Evolutionary conservation across 2,329 filamentous ascomycete species (phyloP), one percentile per base, ranked within the genome.

Genomic region (Phoma sp.): DNA sequence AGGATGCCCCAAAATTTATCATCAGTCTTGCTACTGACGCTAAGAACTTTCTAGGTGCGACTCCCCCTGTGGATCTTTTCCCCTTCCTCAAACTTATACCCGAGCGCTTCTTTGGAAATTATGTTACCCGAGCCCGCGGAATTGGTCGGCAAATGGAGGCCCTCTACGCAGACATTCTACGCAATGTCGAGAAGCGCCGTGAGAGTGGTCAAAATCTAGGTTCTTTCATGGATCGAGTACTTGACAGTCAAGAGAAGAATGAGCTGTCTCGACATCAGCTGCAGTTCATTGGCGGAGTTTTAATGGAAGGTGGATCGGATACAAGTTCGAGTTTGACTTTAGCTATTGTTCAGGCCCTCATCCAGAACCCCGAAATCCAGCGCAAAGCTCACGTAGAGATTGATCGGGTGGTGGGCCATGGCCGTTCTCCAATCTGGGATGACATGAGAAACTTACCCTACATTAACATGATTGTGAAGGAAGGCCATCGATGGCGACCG

Each of bases 31-130:
- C 7, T 18, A 18, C 27, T 25, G 30, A 45, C 36, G 4, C 13
- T 36, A 10, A 45, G 4, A 14, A 36, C 59, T 79, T 80, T 56
- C 67, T 72, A 0, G 80, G 79, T 4, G 76, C 74, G n/a, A 81
- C 78, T 1, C 79, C 80, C 0, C 80, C 80, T 0, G 75, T 81
- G 2, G 80, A 82, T 38, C 65, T 75, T 23, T 52, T 47, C 4
- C 22, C 47, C 8, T 42, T 51, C 7, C 37, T 62, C 4, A 73
- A 78, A 29, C 70, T 59, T 4, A 57, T 82, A 6, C 80, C 80
- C 0, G 68, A 62, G 32, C 27, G 14, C 6, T 22, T 65, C 18
- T 27, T 63, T 8, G 61, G 57, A n/a, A 44, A 43, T 22, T 64
- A 59, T 52, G 27, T 36, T 40, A 55, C 47, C 11, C 55, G 57